Conservation (phyloP, 1,284 basidiomycete species). For the Ustilago bromivora region DNA sequence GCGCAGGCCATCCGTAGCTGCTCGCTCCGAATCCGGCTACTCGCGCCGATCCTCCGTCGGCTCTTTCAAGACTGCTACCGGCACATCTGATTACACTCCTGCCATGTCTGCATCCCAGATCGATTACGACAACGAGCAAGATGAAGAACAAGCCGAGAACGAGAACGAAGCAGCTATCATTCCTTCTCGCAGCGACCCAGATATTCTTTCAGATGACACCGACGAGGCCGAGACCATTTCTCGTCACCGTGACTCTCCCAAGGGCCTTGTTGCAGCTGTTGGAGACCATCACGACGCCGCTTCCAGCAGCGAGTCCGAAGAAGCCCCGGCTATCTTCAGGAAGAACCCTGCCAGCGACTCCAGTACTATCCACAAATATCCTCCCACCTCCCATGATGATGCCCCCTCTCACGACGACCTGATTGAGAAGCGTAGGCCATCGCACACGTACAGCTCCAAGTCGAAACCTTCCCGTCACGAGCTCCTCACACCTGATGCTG, state of each 20-base stretch:
- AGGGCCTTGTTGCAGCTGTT: constrained; percentile 6
- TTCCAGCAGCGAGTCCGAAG: constrained; percentile 31
- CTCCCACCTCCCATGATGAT: constrained; percentile 49
- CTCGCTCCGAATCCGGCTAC: constrained; percentile 35
- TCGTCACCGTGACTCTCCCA: constrained; percentile 4
- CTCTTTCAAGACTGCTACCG: constrained; percentile 45
- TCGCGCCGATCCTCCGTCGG: constrained; percentile 39
- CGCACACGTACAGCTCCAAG: constrained; percentile 10
- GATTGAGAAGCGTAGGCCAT: constrained; percentile 15
- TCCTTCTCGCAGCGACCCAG: constrained; percentile 10
- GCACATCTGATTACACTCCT: constrained; percentile 19
- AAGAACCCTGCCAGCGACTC: constrained; percentile 23
- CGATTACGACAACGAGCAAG: constrained; percentile 17
- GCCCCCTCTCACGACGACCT: constrained; percentile 9
- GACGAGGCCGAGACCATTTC: constrained; percentile 30
- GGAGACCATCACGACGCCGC: constrained; percentile 8
- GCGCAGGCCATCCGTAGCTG: constrained; percentile 29
- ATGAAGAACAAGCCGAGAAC: constrained; percentile 7
- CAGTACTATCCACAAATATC: constrained; percentile 41
- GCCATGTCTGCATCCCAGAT: constrained; percentile 14
- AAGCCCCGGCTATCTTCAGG: constrained; percentile 36
- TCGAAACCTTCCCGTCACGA: constrained; percentile 16
- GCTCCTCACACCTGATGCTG: constrained; percentile 25
- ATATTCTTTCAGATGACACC: constrained; percentile 20
- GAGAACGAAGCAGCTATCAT: constrained; percentile 16